These are phyloP conservation scores for Fomitopsis pinicola DNA, from an alignment of 1,284 basidiomycete genomes.

Conservation along the genomic window DNA sequence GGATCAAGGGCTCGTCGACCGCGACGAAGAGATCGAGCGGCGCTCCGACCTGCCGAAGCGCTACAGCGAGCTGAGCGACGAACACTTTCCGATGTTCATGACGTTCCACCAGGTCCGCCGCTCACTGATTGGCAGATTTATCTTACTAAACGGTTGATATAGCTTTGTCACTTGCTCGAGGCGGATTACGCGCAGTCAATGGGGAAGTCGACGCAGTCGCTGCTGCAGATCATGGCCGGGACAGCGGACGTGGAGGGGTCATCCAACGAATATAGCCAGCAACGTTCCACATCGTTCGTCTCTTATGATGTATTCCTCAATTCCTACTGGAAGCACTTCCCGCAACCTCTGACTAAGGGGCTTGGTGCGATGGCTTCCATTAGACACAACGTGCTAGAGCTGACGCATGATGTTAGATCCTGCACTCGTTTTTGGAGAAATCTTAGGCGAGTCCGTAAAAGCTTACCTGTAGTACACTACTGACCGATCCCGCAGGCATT, in stretches of 20 bases:
- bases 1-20: conserved; percentile 38
- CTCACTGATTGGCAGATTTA: conserved; percentile 12
- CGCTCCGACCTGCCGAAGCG: conserved; percentile 44
- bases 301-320: conserved; percentile 49
- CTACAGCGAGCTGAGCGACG: conserved; percentile 55
- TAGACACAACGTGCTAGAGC: neutral
- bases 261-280: conserved; percentile 25
- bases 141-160: conserved; percentile 4
- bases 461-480: neutral
- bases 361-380: conserved; percentile 38
- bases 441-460: conserved; percentile 44
- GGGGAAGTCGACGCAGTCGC: neutral
- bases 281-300: conserved; percentile 28
- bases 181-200: conserved; percentile 11
- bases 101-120: conserved; percentile 55
- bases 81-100: conserved; percentile 69
- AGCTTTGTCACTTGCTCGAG: conserved; percentile 13
- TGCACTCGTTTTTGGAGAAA: conserved; percentile 62
- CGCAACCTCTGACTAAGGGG: conserved; percentile 48
- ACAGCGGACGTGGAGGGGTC: neutral
- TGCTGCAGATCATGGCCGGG: conserved; percentile 5
- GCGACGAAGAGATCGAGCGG: conserved; percentile 45
- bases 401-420: conserved; percentile 38
- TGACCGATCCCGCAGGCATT: conserved; percentile 39
- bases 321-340: conserved; percentile 63